Percentiles rank a stretch among this genome's conserved stretches.
phyloP scores from a whole-genome alignment of 2,329 filamentous ascomycete genomes.

The Talaromyces sp. region DNA sequence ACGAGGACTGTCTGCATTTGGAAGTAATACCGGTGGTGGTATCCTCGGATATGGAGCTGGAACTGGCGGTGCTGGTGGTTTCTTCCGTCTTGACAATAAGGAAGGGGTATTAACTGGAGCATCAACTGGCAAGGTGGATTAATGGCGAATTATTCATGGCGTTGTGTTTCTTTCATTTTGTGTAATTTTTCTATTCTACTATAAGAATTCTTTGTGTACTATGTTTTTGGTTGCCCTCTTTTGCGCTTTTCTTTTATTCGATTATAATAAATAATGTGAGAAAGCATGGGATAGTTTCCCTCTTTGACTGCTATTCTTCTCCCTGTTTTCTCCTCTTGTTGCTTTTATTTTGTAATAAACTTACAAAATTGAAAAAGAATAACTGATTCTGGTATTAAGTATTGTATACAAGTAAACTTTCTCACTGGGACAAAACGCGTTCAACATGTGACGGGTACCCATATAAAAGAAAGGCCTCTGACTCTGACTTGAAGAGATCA shows the following conservation, averaged over 20 bases:
- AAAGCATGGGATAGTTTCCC: too few relatives aligned
- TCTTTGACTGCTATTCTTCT: too few relatives aligned
- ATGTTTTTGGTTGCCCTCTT: background rate
- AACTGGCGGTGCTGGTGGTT: slow-evolving; percentile 38
- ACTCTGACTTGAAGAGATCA: background rate
- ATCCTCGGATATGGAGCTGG: slow-evolving; percentile 30
- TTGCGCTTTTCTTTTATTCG: background rate
- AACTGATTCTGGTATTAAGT: background rate
- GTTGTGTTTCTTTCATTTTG: slow-evolving; percentile 7
- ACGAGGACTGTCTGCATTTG: background rate
- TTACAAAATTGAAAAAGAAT: too few relatives aligned
- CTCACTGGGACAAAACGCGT: background rate
- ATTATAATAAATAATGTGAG: background rate
- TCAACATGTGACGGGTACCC: background rate
- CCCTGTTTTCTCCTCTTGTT: background rate
- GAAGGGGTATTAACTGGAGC: slow-evolving; percentile 42
- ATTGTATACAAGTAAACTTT: background rate
- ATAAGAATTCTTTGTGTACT: slow-evolving; percentile 1
- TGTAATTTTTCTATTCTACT: slow-evolving; percentile 2
- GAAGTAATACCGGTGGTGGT: background rate
- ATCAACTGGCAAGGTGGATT: slow-evolving; percentile 43
- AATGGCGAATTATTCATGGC: background rate
- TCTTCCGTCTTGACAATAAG: slow-evolving; percentile 47
- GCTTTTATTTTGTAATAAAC: too few relatives aligned
- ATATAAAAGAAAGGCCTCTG: background rate